A percentile compares a stretch with the other conserved stretches of the same genome.
Evolutionary conservation across 352 stramenopile species (phyloP).

Genomic region (Pythium scleroteichum): DNA sequence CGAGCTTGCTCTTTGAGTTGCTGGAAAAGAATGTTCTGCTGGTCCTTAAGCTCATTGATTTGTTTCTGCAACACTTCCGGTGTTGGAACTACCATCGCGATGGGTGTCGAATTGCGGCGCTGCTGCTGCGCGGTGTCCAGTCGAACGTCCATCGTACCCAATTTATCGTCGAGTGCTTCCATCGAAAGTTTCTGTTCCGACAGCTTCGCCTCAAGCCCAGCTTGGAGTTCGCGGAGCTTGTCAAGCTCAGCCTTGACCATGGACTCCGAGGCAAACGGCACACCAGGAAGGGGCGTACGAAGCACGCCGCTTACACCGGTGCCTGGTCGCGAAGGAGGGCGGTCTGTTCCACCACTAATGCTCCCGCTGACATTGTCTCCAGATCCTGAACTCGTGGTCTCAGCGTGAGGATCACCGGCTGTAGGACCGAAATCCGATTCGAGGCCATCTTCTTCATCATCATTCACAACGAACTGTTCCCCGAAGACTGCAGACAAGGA

Average conservation of each 20-base stretch:
- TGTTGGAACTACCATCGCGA: conserved; percentile 1
- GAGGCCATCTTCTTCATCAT: conserved; percentile 28
- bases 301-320: conserved; percentile 28
- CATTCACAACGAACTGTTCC: conserved; percentile 29
- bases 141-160: conserved; percentile 34
- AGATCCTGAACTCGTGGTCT: too few relatives aligned
- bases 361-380: neutral
- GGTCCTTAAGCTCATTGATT: conserved; percentile 45
- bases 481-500: conserved; percentile 48
- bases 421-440: neutral
- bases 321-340: conserved; percentile 14
- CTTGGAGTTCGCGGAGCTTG: conserved; percentile 42
- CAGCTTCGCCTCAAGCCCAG: conserved; percentile 38
- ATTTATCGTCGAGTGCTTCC: conserved; percentile 33
- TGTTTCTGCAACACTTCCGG: conserved; percentile 41
- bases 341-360: neutral
- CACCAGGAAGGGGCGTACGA: conserved; percentile 27
- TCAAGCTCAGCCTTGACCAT: conserved; percentile 46
- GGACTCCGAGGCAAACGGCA: conserved; percentile 42
- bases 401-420: neutral
- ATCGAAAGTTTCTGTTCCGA: conserved; percentile 40
- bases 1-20: conserved; percentile 48
- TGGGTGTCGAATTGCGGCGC: conserved; percentile 6
- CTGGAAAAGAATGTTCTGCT: conserved; percentile 41
- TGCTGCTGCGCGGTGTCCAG: conserved; percentile 20